Conservation (phyloP, 495 filamentous ascomycete genomes). For the Aspergillus egyptiacus region DNA sequence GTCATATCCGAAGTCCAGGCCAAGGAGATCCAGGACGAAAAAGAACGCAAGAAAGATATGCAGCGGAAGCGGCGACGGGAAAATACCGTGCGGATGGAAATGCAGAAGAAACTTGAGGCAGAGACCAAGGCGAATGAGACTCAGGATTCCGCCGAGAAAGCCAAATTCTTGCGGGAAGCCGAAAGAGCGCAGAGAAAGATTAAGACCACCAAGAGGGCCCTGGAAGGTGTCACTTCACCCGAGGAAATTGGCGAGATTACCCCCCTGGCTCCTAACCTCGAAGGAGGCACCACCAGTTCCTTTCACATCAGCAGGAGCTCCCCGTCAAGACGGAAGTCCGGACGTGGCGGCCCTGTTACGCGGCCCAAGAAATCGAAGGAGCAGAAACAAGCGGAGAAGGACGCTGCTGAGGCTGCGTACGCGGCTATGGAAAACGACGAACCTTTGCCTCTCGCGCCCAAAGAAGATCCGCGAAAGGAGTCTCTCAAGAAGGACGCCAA, state of each 20-base stretch:
- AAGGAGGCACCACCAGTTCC: constrained; percentile 80
- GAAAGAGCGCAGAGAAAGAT: constrained; percentile 84
- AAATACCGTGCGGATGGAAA: constrained; percentile 82
- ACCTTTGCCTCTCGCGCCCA: constrained; percentile 53
- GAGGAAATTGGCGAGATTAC: constrained; percentile 73
- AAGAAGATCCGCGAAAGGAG: constrained; percentile 55
- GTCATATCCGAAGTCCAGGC: constrained; percentile 81
- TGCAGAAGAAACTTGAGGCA: constrained; percentile 79
- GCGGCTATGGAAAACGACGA: constrained; percentile 82
- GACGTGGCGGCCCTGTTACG: constrained; percentile 53
- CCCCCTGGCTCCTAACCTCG: constrained; percentile 71
- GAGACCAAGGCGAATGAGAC: constrained; percentile 67
- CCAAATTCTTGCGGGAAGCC: constrained; percentile 71
- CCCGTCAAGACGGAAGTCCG: constrained; percentile 59
- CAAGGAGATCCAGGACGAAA: constrained; percentile 87
- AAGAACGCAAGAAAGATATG: constrained; percentile 99
- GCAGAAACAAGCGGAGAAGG: constrained; percentile 93
- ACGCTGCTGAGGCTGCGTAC: constrained; percentile 82
- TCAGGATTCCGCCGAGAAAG: constrained; percentile 70
- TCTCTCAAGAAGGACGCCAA: constrained; percentile 54
- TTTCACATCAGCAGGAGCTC: constrained; percentile 65
- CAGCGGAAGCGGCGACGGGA: constrained; percentile 95
- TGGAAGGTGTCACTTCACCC: constrained; percentile 76
- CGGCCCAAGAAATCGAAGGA: constrained; percentile 87
- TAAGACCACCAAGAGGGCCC: constrained; percentile 69